Percentiles rank a stretch among this genome's conserved stretches.
These are phyloP conservation scores for Angomonas desouzai DNA, from an alignment of 208 protist species.

Conservation along the genomic window DNA sequence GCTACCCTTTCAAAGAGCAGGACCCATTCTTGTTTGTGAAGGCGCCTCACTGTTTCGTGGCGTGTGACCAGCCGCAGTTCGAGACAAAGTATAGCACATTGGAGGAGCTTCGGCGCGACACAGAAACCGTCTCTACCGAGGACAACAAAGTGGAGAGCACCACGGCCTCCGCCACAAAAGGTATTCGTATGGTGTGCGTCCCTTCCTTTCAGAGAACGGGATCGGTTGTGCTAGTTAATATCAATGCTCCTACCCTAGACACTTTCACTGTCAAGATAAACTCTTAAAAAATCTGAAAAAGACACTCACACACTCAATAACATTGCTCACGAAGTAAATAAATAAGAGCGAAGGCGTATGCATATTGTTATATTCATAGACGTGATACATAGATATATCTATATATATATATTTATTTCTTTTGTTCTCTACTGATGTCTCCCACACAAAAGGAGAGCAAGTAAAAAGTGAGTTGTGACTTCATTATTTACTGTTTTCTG, in stretches of 20 bases:
- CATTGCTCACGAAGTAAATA: too few species aligned
- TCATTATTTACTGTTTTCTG: neutral
- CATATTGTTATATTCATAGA: neutral
- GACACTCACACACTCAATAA: neutral
- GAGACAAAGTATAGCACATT: conserved; percentile 62
- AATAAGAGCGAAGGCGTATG: too few species aligned
- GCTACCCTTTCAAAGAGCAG: conserved; percentile 80
- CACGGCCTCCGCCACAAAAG: conserved; percentile 19
- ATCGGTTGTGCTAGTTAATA: conserved; percentile 68
- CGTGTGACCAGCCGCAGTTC: conserved; percentile 80
- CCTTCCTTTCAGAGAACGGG: conserved; percentile 65
- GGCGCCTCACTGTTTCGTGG: conserved; percentile 81
- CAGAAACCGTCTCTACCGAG: conserved; percentile 12
- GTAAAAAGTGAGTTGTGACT: too few species aligned
- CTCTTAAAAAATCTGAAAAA: neutral
- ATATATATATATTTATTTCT: conserved; percentile 5
- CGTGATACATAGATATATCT: neutral
- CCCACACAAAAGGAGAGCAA: too few species aligned
- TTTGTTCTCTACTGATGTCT: too few species aligned
- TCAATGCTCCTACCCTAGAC: conserved; percentile 66
- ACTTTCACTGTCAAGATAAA: conserved; percentile 31
- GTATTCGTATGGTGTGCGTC: conserved; percentile 73
- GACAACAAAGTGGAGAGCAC: conserved; percentile 13
- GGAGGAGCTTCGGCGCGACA: conserved; percentile 24
- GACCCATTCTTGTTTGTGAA: conserved; percentile 86